phyloP scores from a whole-genome alignment of 208 protist genomes.

The Wallacemonas sp. region DNA sequence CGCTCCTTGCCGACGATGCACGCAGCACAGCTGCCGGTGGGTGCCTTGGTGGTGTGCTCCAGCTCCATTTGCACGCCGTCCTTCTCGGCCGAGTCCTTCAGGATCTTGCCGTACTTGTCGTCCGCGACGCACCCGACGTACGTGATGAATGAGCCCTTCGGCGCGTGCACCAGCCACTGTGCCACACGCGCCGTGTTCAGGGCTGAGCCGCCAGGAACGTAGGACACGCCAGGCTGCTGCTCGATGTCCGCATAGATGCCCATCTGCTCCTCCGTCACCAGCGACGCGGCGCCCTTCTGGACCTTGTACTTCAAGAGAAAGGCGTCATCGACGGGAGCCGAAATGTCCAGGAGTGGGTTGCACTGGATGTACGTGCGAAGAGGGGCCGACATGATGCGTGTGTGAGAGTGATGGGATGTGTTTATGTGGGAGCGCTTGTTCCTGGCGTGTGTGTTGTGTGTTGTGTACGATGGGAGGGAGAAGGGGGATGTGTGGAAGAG shows the following conservation, averaged over 20 bases:
- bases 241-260: conserved; percentile 91
- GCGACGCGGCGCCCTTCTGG: conserved; percentile 73
- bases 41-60: conserved; percentile 81
- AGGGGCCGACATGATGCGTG: conserved; percentile 15
- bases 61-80: conserved; percentile 90
- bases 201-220: conserved; percentile 97
- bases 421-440: neutral
- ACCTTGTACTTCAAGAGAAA: conserved; percentile 94
- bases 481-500: too few species aligned
- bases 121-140: conserved; percentile 95
- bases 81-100: conserved; percentile 76
- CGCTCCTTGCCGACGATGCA: conserved; percentile 94
- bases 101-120: conserved; percentile 92
- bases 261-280: conserved; percentile 94
- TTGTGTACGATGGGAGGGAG: too few species aligned
- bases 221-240: conserved; percentile 78
- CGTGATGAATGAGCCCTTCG: conserved; percentile 42
- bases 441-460: too few species aligned
- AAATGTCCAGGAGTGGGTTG: conserved; percentile 99
- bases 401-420: neutral
- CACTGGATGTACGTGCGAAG: conserved; percentile 83
- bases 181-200: conserved; percentile 97
- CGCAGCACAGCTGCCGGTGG: conserved; percentile 97
- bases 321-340: conserved; percentile 85
- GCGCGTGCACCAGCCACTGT: conserved; percentile 88